A percentile compares a stretch with the other conserved stretches of the same genome.
phyloP scores from a whole-genome alignment of 192 early-diverging fungal species.

The Podochytrium sp. region DNA sequence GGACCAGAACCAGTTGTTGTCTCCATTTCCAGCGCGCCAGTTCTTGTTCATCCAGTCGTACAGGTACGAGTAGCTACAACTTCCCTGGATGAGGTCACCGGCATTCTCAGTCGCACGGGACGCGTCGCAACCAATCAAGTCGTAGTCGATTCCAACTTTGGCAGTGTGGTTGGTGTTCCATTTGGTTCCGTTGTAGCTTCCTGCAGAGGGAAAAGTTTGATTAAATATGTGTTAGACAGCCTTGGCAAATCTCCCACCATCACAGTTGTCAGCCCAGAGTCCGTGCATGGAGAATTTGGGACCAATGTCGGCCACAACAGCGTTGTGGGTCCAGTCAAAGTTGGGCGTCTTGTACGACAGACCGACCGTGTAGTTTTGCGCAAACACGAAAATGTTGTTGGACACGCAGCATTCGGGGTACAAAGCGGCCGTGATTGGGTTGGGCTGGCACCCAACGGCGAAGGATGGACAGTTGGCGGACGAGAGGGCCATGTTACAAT shows the following conservation, averaged over 20 bases:
- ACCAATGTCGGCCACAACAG: neutral
- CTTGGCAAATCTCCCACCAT: too few relatives aligned
- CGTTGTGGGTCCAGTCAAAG: slow-evolving; percentile 25
- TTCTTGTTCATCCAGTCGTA: slow-evolving; percentile 57
- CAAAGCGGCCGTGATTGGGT: slow-evolving; percentile 7
- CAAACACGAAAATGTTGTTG: slow-evolving; percentile 55
- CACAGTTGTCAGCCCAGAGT: slow-evolving; percentile 77
- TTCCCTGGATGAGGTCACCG: slow-evolving; percentile 26
- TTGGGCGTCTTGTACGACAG: slow-evolving; percentile 23
- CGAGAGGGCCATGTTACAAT: slow-evolving; percentile 14
- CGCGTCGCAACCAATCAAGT: slow-evolving; percentile 60
- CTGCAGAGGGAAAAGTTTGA: too few relatives aligned
- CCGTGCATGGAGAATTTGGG: slow-evolving; percentile 71
- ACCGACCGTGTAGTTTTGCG: slow-evolving; percentile 66
- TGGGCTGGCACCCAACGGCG: slow-evolving; percentile 11
- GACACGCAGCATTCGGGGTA: slow-evolving; percentile 58
- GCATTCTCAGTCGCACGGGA: slow-evolving; percentile 54
- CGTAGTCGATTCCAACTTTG: slow-evolving; percentile 60
- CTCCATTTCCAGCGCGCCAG: slow-evolving; percentile 73
- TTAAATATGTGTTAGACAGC: too few relatives aligned
- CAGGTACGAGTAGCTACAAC: slow-evolving; percentile 21
- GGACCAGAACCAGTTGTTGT: slow-evolving; percentile 79
- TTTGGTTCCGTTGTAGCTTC: slow-evolving; percentile 36
- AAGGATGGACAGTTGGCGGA: slow-evolving; percentile 4
- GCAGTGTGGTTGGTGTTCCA: neutral